These are phyloP conservation scores for Nevesoporus exiguus DNA, from an alignment of 768 basidiomycete species.

Conservation along the genomic window DNA sequence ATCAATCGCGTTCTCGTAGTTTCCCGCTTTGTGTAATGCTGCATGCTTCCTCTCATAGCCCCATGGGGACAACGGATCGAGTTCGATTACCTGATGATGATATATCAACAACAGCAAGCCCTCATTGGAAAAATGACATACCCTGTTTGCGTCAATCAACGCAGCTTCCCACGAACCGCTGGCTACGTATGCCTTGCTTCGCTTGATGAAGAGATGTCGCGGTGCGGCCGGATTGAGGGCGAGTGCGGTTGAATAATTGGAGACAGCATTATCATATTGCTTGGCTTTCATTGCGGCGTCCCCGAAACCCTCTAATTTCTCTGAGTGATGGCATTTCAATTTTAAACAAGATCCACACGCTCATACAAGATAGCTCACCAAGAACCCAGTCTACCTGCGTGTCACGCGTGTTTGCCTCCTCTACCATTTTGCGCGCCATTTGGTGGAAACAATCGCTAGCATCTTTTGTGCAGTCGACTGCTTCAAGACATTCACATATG, in stretches of 20 bases:
- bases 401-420: background rate
- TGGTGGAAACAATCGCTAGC: background rate
- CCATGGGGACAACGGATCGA: background rate
- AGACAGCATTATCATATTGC: background rate
- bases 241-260: background rate
- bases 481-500: background rate
- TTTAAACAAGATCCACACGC: background rate
- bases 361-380: background rate
- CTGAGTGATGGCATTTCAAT: background rate
- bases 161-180: background rate
- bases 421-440: background rate
- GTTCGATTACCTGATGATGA: background rate
- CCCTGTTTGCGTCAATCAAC: slow-evolving; percentile 1
- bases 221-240: background rate
- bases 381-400: background rate
- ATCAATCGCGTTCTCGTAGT: background rate
- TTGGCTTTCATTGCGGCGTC: background rate
- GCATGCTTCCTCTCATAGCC: background rate
- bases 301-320: background rate
- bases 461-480: background rate
- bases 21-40: background rate
- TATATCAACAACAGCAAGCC: background rate
- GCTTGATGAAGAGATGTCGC: background rate
- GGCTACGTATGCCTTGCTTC: slow-evolving; percentile 3
- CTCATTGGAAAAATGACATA: background rate